Conservation (phyloP, 225 moss, liverwort and hornwort species). For the Anthoceros angustus region DNA sequence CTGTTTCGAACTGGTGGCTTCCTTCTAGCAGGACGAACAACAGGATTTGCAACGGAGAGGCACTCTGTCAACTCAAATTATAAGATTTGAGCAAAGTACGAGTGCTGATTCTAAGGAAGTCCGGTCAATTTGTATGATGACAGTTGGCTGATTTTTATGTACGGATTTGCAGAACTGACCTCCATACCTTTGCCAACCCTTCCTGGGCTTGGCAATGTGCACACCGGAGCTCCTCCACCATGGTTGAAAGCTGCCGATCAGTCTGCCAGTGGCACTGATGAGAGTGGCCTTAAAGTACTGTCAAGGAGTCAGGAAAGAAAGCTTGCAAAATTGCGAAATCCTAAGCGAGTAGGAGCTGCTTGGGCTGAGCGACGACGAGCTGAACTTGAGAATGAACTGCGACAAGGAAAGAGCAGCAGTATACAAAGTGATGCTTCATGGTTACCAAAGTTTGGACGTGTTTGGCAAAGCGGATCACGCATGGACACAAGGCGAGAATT, state of each 20-base stretch:
- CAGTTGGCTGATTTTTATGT: not conserved
- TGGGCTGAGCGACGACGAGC: conserved; percentile 85
- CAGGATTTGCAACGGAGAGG: no score
- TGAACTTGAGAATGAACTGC: conserved; percentile 51
- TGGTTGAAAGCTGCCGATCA: conserved; percentile 39
- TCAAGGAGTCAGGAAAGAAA: conserved; percentile 63
- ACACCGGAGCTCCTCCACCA: conserved; percentile 74
- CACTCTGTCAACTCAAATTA: no score
- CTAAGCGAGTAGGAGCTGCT: conserved; percentile 89
- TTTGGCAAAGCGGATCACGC: conserved; percentile 98
- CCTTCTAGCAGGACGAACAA: no score
- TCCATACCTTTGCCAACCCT: conserved; percentile 25
- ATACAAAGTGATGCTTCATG: conserved; percentile 32
- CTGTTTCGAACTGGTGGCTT: no score
- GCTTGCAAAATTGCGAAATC: conserved; percentile 61
- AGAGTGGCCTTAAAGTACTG: conserved; percentile 17
- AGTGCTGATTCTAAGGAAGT: not conserved
- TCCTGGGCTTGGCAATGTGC: conserved; percentile 77
- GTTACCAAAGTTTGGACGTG: conserved; percentile 93
- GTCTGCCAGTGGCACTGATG: conserved; percentile 10
- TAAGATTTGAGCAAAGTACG: not conserved
- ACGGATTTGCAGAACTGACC: conserved; percentile 35
- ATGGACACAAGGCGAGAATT: conserved; percentile 76
- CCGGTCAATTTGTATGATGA: not conserved
- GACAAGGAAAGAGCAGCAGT: conserved; percentile 32